Evolutionary conservation across 768 basidiomycete genomes (phyloP).

Genomic region (Mycena latifolia): DNA sequence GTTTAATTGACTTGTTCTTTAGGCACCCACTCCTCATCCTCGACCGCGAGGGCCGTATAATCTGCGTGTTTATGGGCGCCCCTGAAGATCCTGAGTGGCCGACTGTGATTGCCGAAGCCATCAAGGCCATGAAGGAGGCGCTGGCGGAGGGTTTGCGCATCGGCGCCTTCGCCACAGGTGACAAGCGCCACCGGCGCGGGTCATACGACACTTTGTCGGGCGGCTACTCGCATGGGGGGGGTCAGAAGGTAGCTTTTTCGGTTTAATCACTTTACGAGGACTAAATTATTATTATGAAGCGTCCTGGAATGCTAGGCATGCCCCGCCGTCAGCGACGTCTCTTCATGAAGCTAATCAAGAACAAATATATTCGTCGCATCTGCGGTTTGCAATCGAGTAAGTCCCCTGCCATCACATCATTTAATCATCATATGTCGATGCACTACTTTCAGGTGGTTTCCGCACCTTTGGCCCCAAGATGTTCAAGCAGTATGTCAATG

Average conservation of each 20-base stretch:
- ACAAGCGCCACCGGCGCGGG: slow-evolving; percentile 37
- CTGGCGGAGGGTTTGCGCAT: background rate
- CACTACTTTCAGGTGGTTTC: slow-evolving; percentile 31
- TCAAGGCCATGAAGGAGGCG: slow-evolving; percentile 4
- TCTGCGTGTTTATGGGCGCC: slow-evolving; percentile 25
- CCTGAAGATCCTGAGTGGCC: slow-evolving; percentile 32
- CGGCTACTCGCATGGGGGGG: slow-evolving; percentile 46
- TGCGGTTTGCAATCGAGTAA: slow-evolving; percentile 36
- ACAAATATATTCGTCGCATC: background rate
- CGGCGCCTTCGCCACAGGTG: slow-evolving; percentile 12
- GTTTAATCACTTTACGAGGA: background rate
- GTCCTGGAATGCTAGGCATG: background rate
- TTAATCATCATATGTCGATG: too few relatives aligned
- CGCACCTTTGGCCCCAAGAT: slow-evolving; percentile 40
- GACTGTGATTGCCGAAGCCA: slow-evolving; percentile 8
- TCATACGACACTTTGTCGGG: slow-evolving; percentile 32
- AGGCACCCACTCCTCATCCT: background rate
- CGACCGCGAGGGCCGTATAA: slow-evolving; percentile 14
- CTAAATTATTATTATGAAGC: background rate
- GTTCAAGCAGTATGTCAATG: slow-evolving; percentile 29
- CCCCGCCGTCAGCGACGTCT: background rate
- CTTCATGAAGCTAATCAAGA: background rate
- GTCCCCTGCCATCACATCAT: background rate
- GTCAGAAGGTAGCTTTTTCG: slow-evolving; percentile 31
- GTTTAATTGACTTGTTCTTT: too few relatives aligned